Conservation (phyloP, 2,329 filamentous ascomycete genomes). For the Fusarium keratoplasticum region DNA sequence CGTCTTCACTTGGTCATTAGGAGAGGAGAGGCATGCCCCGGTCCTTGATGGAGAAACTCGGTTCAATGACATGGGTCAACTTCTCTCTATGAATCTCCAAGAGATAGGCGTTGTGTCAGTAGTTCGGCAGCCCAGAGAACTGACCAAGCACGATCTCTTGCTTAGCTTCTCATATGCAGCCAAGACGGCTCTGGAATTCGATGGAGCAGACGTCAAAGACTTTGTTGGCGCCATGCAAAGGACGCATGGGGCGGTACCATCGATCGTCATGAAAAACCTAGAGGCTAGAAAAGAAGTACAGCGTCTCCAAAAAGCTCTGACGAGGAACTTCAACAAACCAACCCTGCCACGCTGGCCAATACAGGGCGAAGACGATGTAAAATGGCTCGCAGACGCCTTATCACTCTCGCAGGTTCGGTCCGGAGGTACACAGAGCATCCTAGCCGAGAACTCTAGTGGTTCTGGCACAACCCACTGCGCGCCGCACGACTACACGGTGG, state of each 20-base stretch:
- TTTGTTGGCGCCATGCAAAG: not conserved
- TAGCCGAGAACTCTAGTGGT: not conserved
- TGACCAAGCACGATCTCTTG: not conserved
- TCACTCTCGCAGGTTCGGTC: not conserved
- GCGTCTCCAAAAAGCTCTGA: not conserved
- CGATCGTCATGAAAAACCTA: not conserved
- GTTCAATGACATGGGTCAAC: not conserved
- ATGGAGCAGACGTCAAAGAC: not conserved
- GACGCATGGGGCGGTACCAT: not conserved
- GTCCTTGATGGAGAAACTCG: not conserved
- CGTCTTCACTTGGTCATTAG: not conserved
- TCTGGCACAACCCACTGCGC: not conserved
- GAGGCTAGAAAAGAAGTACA: not conserved
- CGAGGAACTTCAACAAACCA: not conserved
- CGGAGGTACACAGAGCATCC: not conserved
- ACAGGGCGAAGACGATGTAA: not conserved
- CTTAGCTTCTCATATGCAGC: not conserved
- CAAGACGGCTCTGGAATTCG: not conserved
- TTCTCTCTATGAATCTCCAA: not conserved
- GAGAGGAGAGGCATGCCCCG: not conserved
- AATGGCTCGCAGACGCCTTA: not conserved
- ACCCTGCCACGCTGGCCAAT: not conserved
- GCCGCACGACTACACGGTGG: not conserved
- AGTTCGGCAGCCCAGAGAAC: not conserved
- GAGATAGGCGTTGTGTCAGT: not conserved